Evolutionary conservation across 176 grass and related monocot species (phyloP).

Genomic region (Alopecurus myosuroides): DNA sequence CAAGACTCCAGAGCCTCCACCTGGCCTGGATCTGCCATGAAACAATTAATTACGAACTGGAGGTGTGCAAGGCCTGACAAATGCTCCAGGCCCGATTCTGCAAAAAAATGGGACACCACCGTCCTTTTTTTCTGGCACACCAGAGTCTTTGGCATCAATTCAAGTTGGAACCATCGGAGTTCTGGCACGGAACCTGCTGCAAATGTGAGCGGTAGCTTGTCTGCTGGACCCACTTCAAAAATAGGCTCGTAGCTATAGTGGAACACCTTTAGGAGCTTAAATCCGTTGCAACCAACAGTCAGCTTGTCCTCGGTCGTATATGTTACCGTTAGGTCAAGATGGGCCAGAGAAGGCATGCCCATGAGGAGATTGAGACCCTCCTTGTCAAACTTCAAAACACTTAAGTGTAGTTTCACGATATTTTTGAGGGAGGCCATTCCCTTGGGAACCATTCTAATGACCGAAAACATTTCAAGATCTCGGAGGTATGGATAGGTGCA

Average conservation of each 20-base stretch:
- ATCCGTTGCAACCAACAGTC: background rate
- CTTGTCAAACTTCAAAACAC: fast-evolving
- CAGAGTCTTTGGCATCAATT: fast-evolving
- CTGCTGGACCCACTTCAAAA: background rate
- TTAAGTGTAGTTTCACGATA: background rate
- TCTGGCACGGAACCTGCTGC: background rate
- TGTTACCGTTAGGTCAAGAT: fast-evolving
- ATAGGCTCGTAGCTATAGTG: background rate
- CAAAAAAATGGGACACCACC: background rate
- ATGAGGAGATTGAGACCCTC: background rate
- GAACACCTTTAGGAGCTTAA: background rate
- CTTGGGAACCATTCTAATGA: background rate
- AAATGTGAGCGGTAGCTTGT: background rate
- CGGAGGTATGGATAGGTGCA: background rate
- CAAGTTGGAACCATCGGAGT: background rate
- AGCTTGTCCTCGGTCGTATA: fast-evolving
- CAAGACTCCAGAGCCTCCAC: background rate
- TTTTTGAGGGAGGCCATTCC: background rate
- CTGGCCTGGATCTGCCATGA: background rate
- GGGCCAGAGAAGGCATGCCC: background rate
- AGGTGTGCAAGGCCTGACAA: background rate
- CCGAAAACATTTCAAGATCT: fast-evolving
- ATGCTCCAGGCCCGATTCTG: background rate
- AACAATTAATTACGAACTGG: background rate
- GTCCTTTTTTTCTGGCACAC: too few species aligned